Base-by-base conservation (phyloP, 768 basidiomycete species). In the Suillus clintonianus region DNA sequence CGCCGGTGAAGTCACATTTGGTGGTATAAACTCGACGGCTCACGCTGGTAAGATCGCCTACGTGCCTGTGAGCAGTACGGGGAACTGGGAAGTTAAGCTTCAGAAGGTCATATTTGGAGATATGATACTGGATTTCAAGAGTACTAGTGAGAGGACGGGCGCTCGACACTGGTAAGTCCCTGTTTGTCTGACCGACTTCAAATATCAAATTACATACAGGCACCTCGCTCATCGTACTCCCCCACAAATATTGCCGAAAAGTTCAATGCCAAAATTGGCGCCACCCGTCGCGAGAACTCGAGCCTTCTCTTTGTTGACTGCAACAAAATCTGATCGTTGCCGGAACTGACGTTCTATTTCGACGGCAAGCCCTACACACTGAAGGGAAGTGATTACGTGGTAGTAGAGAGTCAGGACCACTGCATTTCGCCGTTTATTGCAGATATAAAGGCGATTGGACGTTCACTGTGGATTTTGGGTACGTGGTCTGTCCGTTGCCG, bases 61-160 rank as follows among this genome's bases (percentile, higher is more conserved):
- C 71, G 94, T 91, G 37, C 97, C 97, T 58, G 83, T 99, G 59
- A 89, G 96, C 69, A 87, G 95, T 70, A 94, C 92, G 84, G 97
- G 94, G 4, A 98, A 97, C 79, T 97, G 96, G 96, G 97, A 99
- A 78, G 94, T 99, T 53, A 94, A 97, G 74, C 89, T 99, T 32
- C 83, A 93, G 79, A 89, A 89, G 74, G 82, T 99, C 65, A 69
- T 79, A 5, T 96, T 99, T 62, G 97, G 96, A 54, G 82, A 89
- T 48, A 96, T 98, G 54, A 85, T 82, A 45, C 85, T 99, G 50
- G 94, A 98, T 69, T 84, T 99, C 27, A 27, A 2, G n/a, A n/a
- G n/a, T n/a, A n/a, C n/a, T 2, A 27, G 27, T 14, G 93, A 97
- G 69, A 90, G 88, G 80, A 96, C 97, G 61, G 96, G 96, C 51